Base-by-base conservation (phyloP, 495 filamentous ascomycete genomes). In the Chaetomium cochliodes region DNA sequence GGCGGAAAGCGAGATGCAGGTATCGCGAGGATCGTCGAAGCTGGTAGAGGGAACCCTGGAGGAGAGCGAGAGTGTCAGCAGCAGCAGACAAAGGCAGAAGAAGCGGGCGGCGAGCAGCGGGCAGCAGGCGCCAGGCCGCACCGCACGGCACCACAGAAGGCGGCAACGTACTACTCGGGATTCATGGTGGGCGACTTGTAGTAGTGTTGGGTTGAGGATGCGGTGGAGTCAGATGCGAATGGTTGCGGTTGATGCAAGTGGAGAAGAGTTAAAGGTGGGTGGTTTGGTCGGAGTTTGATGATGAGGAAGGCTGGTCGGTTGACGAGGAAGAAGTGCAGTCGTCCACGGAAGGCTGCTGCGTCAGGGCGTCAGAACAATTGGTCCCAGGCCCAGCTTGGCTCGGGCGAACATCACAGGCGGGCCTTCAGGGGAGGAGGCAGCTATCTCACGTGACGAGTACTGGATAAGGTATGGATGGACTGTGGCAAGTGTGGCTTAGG, bases 141-240 rank as follows among this genome's bases (percentile, higher is more conserved):
- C 58, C 26, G 50, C 52, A 51, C n/a, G n/a, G n/a, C n/a, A n/a
- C n/a, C n/a, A n/a, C n/a, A 50, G 57, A 62, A 62, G 54, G 69
- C 64, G 67, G 71, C 68, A 46, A 87, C 91, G 75, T 86, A 96
- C 91, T 85, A 96, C 91, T 96, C 92, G 74, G 92, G 92, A 84
- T 96, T 96, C 92, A 96, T 96, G 77, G 71, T 91, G 84, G 76
- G 71, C 59, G 47, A 62, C 42, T 33, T 22, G 62, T 8, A 55
- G 63, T 18, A 18, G 41, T 44, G 41, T 44, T 60, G 46, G 26
- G 47, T 26, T 2, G 55, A 42, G 28, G 59, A 47, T 63, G 60
- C 26, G 20, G 26, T 4, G 7, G 12, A 60, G 56, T 67, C 25
- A 55, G 46, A 41, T 41, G 20, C 7, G 13, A 25, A 52, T 25